phyloP scores from a whole-genome alignment of 345 rosid genomes.

The Isatis tinctoria region DNA sequence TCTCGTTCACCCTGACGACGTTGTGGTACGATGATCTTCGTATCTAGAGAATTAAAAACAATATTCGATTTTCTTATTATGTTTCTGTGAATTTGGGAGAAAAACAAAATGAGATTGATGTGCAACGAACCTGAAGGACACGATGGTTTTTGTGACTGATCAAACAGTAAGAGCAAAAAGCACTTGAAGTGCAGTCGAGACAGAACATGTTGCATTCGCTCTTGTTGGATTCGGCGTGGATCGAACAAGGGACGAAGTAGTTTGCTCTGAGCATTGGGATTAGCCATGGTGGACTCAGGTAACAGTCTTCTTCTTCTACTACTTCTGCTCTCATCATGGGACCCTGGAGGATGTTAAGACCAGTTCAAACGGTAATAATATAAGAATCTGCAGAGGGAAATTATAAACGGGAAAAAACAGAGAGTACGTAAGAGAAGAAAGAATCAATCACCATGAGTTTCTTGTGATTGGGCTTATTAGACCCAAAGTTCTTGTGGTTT shows the following conservation, averaged over 20 bases:
- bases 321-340: constrained; percentile 36
- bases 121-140: constrained; percentile 58
- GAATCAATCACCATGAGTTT: constrained; percentile 36
- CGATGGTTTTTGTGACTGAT: constrained; percentile 62
- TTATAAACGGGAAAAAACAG: background rate
- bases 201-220: constrained; percentile 91
- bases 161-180: constrained; percentile 74
- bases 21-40: constrained; percentile 92
- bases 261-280: constrained; percentile 64
- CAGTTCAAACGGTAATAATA: background rate
- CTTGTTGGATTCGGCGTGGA: constrained; percentile 64
- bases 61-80: background rate
- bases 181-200: constrained; percentile 59
- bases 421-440: background rate
- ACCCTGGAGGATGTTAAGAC: constrained; percentile 14
- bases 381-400: background rate
- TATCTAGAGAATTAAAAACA: constrained; percentile 43
- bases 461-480: constrained; percentile 20
- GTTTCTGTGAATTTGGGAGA: background rate
- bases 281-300: constrained; percentile 69
- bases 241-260: constrained; percentile 61
- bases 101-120: background rate
- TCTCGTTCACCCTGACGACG: constrained; percentile 89
- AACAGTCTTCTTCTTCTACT: constrained; percentile 25
- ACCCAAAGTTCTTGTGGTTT: constrained; percentile 16